phyloP scores from a whole-genome alignment of 495 filamentous ascomycete species.

The Trichoderma parareesei region DNA sequence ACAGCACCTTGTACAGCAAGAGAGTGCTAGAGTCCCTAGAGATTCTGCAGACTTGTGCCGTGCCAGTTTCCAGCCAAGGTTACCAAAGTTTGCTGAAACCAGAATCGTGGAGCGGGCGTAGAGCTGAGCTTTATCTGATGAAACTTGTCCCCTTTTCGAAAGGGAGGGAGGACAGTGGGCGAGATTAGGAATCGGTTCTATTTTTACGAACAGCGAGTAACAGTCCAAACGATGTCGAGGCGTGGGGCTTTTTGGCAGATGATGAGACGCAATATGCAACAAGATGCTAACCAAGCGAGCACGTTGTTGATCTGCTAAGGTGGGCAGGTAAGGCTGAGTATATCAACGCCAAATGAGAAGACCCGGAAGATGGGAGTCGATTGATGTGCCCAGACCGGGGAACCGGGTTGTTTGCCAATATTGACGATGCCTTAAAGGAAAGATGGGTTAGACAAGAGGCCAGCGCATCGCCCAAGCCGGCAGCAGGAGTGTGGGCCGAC shows the following conservation, averaged over 20 bases:
- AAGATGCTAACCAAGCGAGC: not conserved
- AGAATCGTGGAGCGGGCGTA: not conserved
- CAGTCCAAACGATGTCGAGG: not conserved
- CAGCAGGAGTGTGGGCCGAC: conserved; percentile 9
- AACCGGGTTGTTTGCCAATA: not conserved
- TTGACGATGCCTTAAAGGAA: not conserved
- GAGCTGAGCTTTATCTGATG: not conserved
- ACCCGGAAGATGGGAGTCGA: not conserved
- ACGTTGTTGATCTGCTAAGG: conserved; percentile 4
- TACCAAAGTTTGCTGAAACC: not conserved
- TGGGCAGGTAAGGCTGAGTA: conserved; percentile 6
- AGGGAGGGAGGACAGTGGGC: not conserved
- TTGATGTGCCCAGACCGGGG: not conserved
- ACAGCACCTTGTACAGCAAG: not conserved
- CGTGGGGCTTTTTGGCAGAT: conserved; percentile 2
- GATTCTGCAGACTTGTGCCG: not conserved
- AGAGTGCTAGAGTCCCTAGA: not conserved
- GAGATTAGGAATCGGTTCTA: not conserved
- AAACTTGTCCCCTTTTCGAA: not conserved
- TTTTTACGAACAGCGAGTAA: not conserved
- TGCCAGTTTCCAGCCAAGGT: not conserved
- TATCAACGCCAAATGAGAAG: not conserved
- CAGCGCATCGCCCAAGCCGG: not conserved
- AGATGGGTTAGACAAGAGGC: conserved; percentile 1
- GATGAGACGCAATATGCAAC: conserved; percentile 8